Percentiles rank a stretch among this genome's conserved stretches.
phyloP scores from a whole-genome alignment of 306 rosid species.

The Malus domestica region ASM211411v1 NC_041798.1:23159001-23159500 shows the following conservation, averaged over 20 bases:
- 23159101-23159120: slow-evolving; percentile 74
- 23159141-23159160: slow-evolving; percentile 82
- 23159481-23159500: no score
- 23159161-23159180: slow-evolving; percentile 93
- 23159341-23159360: not conserved
- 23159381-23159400: not conserved
- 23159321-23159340: not conserved
- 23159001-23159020: slow-evolving; percentile 8
- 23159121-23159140: slow-evolving; percentile 81
- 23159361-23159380: not conserved
- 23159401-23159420: no score
- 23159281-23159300: not conserved
- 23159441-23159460: no score
- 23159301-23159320: no score
- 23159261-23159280: not conserved
- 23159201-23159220: not conserved
- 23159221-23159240: not conserved
- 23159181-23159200: slow-evolving; percentile 80
- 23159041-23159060: slow-evolving; percentile 46
- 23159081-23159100: slow-evolving; percentile 70
- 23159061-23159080: slow-evolving; percentile 54
- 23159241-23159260: not conserved
- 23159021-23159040: slow-evolving; percentile 10
- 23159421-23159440: no score
- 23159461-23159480: no score